Evolutionary conservation across 2,329 filamentous ascomycete species (phyloP), one percentile per base, ranked within the genome.

Genomic region (Truncatella angustata): DNA sequence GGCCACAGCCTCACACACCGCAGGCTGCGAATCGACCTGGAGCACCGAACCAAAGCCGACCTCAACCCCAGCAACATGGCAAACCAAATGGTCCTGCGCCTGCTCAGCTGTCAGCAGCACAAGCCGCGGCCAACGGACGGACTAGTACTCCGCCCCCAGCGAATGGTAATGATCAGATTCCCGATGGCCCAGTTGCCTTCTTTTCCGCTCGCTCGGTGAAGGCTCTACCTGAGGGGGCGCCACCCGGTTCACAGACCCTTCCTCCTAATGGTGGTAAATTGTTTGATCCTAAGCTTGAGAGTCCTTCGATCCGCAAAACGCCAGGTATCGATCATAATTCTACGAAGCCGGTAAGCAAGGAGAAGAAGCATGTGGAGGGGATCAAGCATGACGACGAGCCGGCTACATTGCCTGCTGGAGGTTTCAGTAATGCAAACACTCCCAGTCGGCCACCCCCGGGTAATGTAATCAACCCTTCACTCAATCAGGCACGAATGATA

Each of bases 271-370:
- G 72, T 6, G 73, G 73, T 5, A 77, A 82, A 11, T 73, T 78
- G 21, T 93, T 92, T 67, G 87, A 92, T 60, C 88, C 87, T 3
- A 85, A 85, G 53, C 79, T 84, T 5, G 87, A 92, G 62, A 90
- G 86, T 55, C 91, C 92, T 0, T 94, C 91, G 0, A 91, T 96
- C 64, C 84, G 90, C 55, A 92, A 93, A 66, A 97, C 93, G 0
- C 88, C 88, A 0, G 92, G 92, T 2, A 81, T 97, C 35, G 91
- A 97, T 63, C 90, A 95, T 64, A 84, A 74, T 20, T 86, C 83
- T 48, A 92, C 88, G 4, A 86, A 87, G 49, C 90, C 91, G 0
- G 73, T 96, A 2, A 80, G 79, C 4, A 81, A 79, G 56, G 77
- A 75, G 42, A 72, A 77, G 0, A 74, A 80, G 56, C 80, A 85